A percentile compares a stretch with the other conserved stretches of the same genome.
phyloP scores from a whole-genome alignment of 345 rosid genomes.

The Alliaria petiolata region DNA sequence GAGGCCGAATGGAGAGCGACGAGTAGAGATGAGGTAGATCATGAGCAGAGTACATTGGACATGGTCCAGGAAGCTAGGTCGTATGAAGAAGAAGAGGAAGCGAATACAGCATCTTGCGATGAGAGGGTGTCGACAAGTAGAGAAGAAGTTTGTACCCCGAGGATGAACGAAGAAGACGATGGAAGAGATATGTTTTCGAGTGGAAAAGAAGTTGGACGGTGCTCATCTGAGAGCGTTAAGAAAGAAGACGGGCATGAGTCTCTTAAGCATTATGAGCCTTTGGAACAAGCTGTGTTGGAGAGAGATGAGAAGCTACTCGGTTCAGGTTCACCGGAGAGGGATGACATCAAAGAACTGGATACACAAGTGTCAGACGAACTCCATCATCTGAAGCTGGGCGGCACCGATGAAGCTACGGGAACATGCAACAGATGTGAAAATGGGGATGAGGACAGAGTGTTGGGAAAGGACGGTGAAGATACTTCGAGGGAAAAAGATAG shows the following conservation, averaged over 20 bases:
- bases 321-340: conserved; percentile 15
- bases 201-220: conserved; percentile 11
- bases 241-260: conserved; percentile 9
- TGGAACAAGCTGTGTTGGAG: conserved; percentile 7
- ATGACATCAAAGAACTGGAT: conserved; percentile 1
- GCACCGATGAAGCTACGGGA: conserved; percentile 5
- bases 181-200: not conserved
- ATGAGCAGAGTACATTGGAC: not conserved
- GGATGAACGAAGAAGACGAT: not conserved
- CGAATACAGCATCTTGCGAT: conserved; percentile 12
- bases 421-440: not conserved
- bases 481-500: conserved; percentile 12
- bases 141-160: not conserved
- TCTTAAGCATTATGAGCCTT: not conserved
- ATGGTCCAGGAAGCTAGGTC: not conserved
- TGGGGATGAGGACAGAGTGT: conserved; percentile 7
- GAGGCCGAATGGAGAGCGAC: conserved; percentile 17
- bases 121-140: conserved; percentile 4
- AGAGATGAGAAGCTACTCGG: conserved; percentile 13
- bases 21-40: not conserved
- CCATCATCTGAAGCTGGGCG: not conserved
- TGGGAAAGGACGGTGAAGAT: conserved; percentile 16
- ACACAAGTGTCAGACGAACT: conserved; percentile 5
- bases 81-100: not conserved
- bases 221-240: conserved; percentile 1